A percentile compares a stretch with the other conserved stretches of the same genome.
Evolutionary conservation across 129 eudicot species (phyloP).

Genomic region (Sambucus nigra): DNA sequence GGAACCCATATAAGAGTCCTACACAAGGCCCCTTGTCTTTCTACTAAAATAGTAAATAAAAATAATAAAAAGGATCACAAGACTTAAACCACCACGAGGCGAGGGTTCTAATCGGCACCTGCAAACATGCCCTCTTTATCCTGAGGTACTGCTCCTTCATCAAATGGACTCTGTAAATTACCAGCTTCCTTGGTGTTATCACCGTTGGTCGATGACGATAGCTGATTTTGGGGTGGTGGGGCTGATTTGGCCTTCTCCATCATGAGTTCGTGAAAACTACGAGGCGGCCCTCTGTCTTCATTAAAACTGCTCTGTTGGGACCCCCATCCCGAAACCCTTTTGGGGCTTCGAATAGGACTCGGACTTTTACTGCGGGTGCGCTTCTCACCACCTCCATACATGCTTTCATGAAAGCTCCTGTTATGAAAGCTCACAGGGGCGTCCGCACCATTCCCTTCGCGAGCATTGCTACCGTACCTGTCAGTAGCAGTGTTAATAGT

Average conservation of each 20-base stretch:
- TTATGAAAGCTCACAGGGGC: conserved; percentile 17
- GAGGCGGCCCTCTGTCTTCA: conserved; percentile 10
- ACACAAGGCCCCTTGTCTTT: not conserved
- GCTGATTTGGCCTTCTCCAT: conserved; percentile 34
- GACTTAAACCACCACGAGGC: not conserved
- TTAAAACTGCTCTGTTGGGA: too few relatives aligned
- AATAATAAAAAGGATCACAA: not conserved
- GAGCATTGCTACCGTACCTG: conserved; percentile 18
- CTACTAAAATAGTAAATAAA: not conserved
- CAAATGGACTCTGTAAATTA: too few relatives aligned
- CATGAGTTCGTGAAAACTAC: conserved; percentile 59
- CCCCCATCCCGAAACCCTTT: conserved; percentile 38
- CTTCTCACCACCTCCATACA: conserved; percentile 11
- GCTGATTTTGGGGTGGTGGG: too few relatives aligned
- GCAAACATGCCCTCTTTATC: not conserved
- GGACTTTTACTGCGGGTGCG: conserved; percentile 39
- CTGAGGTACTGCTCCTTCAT: too few relatives aligned
- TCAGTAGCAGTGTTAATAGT: too few relatives aligned
- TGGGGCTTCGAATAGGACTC: conserved; percentile 45
- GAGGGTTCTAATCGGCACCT: too few relatives aligned
- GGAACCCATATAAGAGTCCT: not conserved
- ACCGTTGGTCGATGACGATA: too few relatives aligned
- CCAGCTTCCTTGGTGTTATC: not conserved
- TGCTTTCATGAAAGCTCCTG: conserved; percentile 35
- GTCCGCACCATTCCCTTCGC: conserved; percentile 11